Percentiles rank a stretch among this genome's conserved stretches.
Evolutionary conservation across 352 stramenopile genomes (phyloP).

Genomic region (Phytophthora quininea): DNA sequence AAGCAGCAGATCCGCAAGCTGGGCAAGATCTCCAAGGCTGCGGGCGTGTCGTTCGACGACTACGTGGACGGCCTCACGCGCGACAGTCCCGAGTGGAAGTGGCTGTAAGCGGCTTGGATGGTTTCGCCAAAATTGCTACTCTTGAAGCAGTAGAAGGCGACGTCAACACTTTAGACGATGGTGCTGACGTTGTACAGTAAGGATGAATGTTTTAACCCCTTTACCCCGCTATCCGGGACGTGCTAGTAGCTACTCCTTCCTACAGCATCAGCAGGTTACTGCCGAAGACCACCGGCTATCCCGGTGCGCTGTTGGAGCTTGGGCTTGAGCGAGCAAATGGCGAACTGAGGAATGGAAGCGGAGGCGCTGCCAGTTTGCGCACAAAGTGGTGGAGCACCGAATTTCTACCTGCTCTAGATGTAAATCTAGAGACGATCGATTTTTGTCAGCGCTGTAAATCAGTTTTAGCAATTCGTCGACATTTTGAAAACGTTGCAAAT

Average conservation of each 20-base stretch:
- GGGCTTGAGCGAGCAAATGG: no score
- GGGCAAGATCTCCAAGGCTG: slow-evolving; percentile 38
- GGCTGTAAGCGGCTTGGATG: slow-evolving; percentile 45
- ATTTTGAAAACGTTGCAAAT: background rate
- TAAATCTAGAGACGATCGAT: background rate
- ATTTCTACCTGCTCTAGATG: no score
- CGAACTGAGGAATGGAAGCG: no score
- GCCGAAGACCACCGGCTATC: no score
- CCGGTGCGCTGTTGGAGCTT: no score
- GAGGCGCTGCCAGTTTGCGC: no score
- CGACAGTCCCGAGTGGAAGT: slow-evolving; percentile 76
- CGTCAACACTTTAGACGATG: slow-evolving; percentile 16
- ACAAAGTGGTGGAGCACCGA: no score
- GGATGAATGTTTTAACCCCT: slow-evolving; percentile 6
- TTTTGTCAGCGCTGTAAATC: background rate
- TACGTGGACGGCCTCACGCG: slow-evolving; percentile 62
- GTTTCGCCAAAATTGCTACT: background rate
- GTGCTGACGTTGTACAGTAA: slow-evolving; percentile 11
- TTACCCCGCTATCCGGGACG: no score
- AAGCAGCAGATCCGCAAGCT: slow-evolving; percentile 43
- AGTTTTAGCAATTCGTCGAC: background rate
- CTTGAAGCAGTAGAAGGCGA: slow-evolving; percentile 31
- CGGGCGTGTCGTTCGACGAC: slow-evolving; percentile 67
- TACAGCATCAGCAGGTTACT: no score
- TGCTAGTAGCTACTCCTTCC: no score